Conservation (phyloP, 805 yeast species). For the Metschnikowia baotianmanensis region DNA sequence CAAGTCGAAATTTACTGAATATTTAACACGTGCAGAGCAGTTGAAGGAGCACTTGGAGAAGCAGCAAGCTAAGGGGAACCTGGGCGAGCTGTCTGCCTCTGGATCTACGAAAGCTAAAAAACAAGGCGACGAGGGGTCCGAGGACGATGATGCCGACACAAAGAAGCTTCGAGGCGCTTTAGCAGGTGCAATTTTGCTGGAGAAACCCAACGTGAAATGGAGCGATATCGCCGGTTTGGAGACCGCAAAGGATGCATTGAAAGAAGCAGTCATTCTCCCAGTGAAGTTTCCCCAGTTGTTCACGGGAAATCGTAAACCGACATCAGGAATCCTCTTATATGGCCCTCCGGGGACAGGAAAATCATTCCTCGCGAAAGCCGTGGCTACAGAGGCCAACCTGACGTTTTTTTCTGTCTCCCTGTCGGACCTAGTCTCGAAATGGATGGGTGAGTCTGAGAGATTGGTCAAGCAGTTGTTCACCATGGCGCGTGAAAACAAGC, state of each 20-base stretch:
- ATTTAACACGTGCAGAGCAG: constrained; percentile 89
- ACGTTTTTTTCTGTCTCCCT: constrained; percentile 97
- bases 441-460: constrained; percentile 99
- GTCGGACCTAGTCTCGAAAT: constrained; percentile 91
- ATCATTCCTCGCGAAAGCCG: constrained; percentile 95
- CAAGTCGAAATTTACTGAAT: constrained; percentile 85
- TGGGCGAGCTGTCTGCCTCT: constrained; percentile 51
- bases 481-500: constrained; percentile 96
- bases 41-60: constrained; percentile 84
- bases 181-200: constrained; percentile 86
- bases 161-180: constrained; percentile 89
- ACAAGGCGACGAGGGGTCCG: constrained; percentile 45
- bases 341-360: constrained; percentile 95
- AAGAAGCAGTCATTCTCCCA: constrained; percentile 96
- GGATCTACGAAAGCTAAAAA: constrained; percentile 60
- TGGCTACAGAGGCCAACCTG: constrained; percentile 96
- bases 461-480: constrained; percentile 90
- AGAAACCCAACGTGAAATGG: constrained; percentile 92
- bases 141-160: constrained; percentile 74
- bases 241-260: constrained; percentile 90
- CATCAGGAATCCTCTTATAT: constrained; percentile 75
- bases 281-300: constrained; percentile 94
- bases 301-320: constrained; percentile 91
- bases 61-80: constrained; percentile 42
- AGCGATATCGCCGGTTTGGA: constrained; percentile 95